Base-by-base conservation (phyloP, 2,329 filamentous ascomycete species). In the Coleophoma eucalyptorum region DNA sequence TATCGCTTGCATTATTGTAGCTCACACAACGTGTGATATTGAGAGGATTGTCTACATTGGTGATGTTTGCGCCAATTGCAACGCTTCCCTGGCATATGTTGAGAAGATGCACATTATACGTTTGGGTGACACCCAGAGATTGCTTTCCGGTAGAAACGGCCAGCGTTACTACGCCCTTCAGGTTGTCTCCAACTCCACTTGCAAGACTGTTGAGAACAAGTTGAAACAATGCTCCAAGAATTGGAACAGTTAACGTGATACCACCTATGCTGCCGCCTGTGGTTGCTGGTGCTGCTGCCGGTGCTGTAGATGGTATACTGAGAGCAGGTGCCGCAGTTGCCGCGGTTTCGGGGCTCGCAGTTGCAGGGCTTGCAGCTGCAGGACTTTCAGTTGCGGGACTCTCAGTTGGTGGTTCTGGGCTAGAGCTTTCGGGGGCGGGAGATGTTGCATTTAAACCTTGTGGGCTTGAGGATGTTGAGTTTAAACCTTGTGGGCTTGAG, bases 11-110 rank as follows among this genome's bases (percentile, higher is more conserved):
- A 26, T 44, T 42, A 26, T 18, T 37, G 20, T 49, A 52, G 50
- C 46, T 49, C 21, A 52, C 40, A 46, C 50, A 52, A 15, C 46
- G 38, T 37, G 50, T 52, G 31, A 49, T 26, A 33, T 52, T 52
- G 35, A 49, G 40, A 5, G 35, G 26, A 11, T 33, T 34, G 12
- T 33, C 44, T n/a, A 26, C 15, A 15, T 52, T 46, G 33, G 46
- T 43, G 8, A 26, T 15, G 42, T 40, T 52, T 5, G 26, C 6
- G 10, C 26, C 26, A 8, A 26, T 8, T 21, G 34, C 26, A 35
- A 48, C 19, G 21, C 21, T 46, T 21, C 50, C 50, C 12, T 43
- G 20, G 18, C 50, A 52, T 13, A 52, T 49, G 43, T 46, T 46
- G 5, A 33, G 34, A 13, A 42, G 19, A 44, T 52, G 42, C 16